Conservation (phyloP, 2,329 filamentous ascomycete species). For the Pseudogymnoascus sp. region DNA sequence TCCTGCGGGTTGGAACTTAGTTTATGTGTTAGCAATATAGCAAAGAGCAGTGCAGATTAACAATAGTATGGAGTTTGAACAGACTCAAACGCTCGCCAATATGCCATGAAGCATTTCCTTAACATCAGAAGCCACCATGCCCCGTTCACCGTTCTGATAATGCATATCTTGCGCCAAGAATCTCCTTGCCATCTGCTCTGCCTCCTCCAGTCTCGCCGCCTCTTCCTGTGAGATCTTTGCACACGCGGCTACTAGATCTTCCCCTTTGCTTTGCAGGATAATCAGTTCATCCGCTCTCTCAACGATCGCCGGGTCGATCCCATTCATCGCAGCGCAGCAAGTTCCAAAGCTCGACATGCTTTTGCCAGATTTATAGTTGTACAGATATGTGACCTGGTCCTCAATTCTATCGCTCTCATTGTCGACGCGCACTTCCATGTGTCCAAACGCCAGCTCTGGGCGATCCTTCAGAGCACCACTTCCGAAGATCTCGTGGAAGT, state of each 20-base stretch:
- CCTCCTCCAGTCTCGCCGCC: conserved; percentile 56
- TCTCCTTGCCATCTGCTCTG: conserved; percentile 51
- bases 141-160: conserved; percentile 11
- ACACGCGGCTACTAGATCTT: conserved; percentile 69
- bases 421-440: conserved; percentile 65
- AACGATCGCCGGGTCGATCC: conserved; percentile 65
- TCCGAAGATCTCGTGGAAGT: conserved; percentile 68
- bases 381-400: conserved; percentile 66
- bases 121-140: conserved; percentile 16
- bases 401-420: conserved; percentile 41
- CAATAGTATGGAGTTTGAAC: neutral
- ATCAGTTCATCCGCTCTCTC: conserved; percentile 69
- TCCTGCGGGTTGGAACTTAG: neutral
- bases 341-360: conserved; percentile 79
- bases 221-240: conserved; percentile 59
- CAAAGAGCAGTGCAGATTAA: neutral
- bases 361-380: conserved; percentile 58
- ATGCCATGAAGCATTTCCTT: conserved; percentile 24
- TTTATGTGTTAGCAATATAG: neutral
- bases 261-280: conserved; percentile 58
- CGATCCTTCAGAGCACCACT: conserved; percentile 46
- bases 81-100: neutral
- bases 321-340: conserved; percentile 79
- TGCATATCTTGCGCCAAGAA: conserved; percentile 42
- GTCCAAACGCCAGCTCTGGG: conserved; percentile 49